These are phyloP conservation scores for Coffea eugenioides DNA, from an alignment of 257 asterid genomes.

Conservation along the genomic window DNA sequence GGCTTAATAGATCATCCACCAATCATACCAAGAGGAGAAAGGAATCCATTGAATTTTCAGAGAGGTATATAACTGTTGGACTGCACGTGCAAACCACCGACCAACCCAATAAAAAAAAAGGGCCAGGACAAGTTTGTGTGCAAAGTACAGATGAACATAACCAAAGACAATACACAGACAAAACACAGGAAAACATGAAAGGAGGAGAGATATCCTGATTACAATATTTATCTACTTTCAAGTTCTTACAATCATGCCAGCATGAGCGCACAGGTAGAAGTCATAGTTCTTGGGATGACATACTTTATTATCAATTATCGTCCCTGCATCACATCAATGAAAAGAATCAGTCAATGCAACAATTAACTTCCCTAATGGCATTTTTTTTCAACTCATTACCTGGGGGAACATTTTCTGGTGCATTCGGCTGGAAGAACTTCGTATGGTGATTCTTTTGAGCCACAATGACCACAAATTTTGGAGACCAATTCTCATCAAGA, in stretches of 20 bases:
- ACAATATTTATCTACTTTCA: background rate
- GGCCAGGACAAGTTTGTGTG: background rate
- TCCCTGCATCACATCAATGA: slow-evolving; percentile 53
- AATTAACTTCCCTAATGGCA: background rate
- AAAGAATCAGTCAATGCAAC: background rate
- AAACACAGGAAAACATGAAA: background rate
- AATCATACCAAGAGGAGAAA: background rate
- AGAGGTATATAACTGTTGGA: background rate
- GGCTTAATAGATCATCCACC: background rate
- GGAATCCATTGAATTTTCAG: background rate
- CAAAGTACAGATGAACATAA: background rate
- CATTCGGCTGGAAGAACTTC: slow-evolving; percentile 67
- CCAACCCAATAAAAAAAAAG: background rate
- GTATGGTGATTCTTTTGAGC: slow-evolving; percentile 97
- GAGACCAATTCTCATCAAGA: slow-evolving; percentile 76
- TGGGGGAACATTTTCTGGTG: slow-evolving; percentile 90
- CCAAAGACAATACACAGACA: background rate
- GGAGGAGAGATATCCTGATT: background rate
- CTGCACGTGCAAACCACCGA: background rate
- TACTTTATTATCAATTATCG: slow-evolving; percentile 73
- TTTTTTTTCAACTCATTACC: slow-evolving; percentile 32
- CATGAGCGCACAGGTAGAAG: slow-evolving; percentile 88
- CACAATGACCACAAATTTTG: slow-evolving; percentile 76
- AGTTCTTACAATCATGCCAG: slow-evolving; percentile 83
- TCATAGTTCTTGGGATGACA: slow-evolving; percentile 91